Percentiles rank a stretch among this genome's conserved stretches.
These are phyloP conservation scores for Fusarium guadeloupense DNA, from an alignment of 2,329 filamentous ascomycete genomes.

Conservation along the genomic window DNA sequence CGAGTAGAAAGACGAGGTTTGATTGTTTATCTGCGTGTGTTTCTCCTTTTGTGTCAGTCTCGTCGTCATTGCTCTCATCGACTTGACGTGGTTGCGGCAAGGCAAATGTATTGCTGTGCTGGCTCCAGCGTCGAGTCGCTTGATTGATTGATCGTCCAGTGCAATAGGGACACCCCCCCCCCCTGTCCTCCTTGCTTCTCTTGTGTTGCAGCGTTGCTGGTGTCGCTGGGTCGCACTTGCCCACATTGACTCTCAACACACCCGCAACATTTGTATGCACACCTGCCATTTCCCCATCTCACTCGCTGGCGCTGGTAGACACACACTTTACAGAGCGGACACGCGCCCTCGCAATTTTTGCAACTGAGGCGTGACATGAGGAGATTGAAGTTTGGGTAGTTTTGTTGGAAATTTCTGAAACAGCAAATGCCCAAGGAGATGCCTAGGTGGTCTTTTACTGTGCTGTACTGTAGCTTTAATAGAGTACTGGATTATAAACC, in stretches of 20 bases:
- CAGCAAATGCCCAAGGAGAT: background rate
- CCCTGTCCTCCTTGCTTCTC: constrained; percentile 26
- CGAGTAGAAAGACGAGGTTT: constrained; percentile 16
- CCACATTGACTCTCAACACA: constrained; percentile 24
- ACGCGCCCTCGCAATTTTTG: constrained; percentile 4
- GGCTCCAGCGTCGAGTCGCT: constrained; percentile 38
- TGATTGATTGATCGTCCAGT: constrained; percentile 33
- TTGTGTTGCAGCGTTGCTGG: constrained; percentile 19
- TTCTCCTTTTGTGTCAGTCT: constrained; percentile 34
- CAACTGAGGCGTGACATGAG: background rate
- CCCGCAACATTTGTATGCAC: constrained; percentile 26
- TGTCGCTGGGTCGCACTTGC: constrained; percentile 30
- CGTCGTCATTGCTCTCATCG: constrained; percentile 33
- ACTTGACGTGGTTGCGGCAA: constrained; percentile 21
- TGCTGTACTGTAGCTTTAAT: background rate
- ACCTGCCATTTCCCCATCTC: constrained; percentile 15
- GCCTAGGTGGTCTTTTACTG: background rate
- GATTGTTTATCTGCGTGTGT: constrained; percentile 23
- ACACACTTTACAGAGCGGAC: constrained; percentile 5
- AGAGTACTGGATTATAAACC: background rate
- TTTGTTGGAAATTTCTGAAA: background rate
- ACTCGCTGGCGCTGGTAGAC: background rate
- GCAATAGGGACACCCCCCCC: constrained; percentile 20
- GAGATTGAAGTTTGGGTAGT: background rate
- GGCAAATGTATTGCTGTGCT: constrained; percentile 35